Base-by-base conservation (phyloP, 768 basidiomycete genomes). In the Trametes cinnabarina region DNA sequence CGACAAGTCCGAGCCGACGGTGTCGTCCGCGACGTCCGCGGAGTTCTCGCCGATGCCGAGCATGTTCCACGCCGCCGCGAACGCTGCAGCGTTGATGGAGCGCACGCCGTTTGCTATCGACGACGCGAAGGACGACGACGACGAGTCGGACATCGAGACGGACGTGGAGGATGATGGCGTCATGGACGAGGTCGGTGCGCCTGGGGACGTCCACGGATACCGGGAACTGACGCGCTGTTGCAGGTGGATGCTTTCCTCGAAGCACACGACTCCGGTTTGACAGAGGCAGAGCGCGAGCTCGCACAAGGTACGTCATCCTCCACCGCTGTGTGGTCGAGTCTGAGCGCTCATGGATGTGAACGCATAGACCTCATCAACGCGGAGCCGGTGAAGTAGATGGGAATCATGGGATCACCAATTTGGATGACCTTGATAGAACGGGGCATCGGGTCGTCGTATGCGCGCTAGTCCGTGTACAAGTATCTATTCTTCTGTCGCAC, bases 101-200 rank as follows among this genome's bases (percentile, higher is more conserved):
- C 79, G 96, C 41, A 94, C 92, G 23, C 88, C 89, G 62, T 99
- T 99, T 70, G 93, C 93, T n/a, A 97, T 98, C 58, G 97, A 99
- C 68, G 93, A 94, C 72, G 92, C 87, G 3, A 88, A 86, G 51
- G 91, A 92, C 56, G 90, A 88, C 11, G 91, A 90, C 0, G 88
- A 90, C 69, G 74, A 75, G 26, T 83, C 79, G 5, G 84, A 82
- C 25, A 76, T 75, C 14, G 83, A 79, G 48, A 64, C 58, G 37
- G 78, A 73, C 20, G 76, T 70, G 48, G 85, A 83, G 44, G 86
- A 87, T 55, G 86, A 88, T 61, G 84, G 84, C 56, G 92, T 95
- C 46, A 82, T 98, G 86, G 92, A 95, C 67, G 94, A 96, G 79
- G 91, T 88, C 30, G 43, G 20, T 15, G 12, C 20, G 6, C 30